Evolutionary conservation across 2,329 filamentous ascomycete species (phyloP), one percentile per base, ranked within the genome.

Genomic region (Emergomyces africanus): DNA sequence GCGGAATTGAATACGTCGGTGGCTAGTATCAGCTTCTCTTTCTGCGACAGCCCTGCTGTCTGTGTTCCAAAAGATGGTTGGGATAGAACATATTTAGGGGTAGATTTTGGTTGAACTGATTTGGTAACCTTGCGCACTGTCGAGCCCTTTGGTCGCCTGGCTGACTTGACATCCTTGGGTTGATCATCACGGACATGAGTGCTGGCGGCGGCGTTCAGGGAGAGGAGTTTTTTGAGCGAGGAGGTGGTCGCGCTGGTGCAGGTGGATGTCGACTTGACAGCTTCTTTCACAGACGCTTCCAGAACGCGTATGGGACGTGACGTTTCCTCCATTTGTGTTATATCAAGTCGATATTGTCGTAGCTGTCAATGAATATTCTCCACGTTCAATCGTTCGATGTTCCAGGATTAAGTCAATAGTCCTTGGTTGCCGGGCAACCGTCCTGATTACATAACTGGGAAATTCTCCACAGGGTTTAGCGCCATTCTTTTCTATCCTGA

Each of bases 211-310:
- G 50, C 39, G 50, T 33, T 68, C 49, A 66, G 58, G 30, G 64
- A 64, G 61, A 76, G 69, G 51, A 76, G 70, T 56, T 67, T 68
- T 65, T 74, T 71, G 62, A 75, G 69, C 56, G 72, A 69, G 59
- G 68, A 65, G 57, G 75, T 69, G 15, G 73, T 76, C 53, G 69
- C 68, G 61, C 68, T 66, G 49, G 80, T 81, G 70, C 81, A 84
- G 64, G 77, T 82, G 53, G 78, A 71, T 14, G 76, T 75, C 58
- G 78, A 81, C 62, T 78, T 73, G 63, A 83, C 72, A 48, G 81
- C 80, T 61, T 74, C 72, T 67, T 82, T 83, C 66, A 83, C 77
- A 61, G 79, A 75, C 57, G 74, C 71, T 48, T 68, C 63, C 20
- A 70, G 61, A 60, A 69, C 67, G 61, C 67, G 68, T 61, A 66